Base-by-base conservation (phyloP, 2,329 filamentous ascomycete genomes). In the Nemania sp. region DNA sequence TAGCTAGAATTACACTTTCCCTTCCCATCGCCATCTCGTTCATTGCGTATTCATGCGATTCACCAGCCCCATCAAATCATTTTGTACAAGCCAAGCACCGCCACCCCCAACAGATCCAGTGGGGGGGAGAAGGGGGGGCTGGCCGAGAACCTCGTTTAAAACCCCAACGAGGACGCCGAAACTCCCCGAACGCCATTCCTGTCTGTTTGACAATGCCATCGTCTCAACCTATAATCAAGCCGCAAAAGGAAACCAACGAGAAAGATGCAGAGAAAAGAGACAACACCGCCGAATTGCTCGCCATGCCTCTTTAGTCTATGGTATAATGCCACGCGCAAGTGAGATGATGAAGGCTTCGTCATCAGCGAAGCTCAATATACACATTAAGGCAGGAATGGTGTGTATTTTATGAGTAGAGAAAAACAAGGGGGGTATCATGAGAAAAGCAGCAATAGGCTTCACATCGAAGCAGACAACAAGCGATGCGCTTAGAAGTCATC, bases 401-500 rank as follows among this genome's bases (percentile, higher is more conserved):
- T 47, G 29, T 26, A 10, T 43, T 24, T 32, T 60, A 47, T 54
- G n/a, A 51, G 20, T 29, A 13, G 10, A 38, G 38, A 56, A 55
- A 58, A 57, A 52, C 24, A 29, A 43, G 38, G 29, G n/a, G 66
- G 63, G 67, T 71, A 71, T 71, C 69, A 70, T 62, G 53, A 62
- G 49, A 56, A 51, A 57, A 32, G n/a, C 15, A 51, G 43, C n/a
- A 52, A 20, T 15, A 45, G n/a, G 22, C 47, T 20, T 53, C 68
- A 51, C 22, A 27, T 55, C 13, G 45, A 63, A 47, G 29, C 11
- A 35, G 69, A 69, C 57, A 67, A 63, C 27, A 72, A 73, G 69
- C 67, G 67, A 77, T 53, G 56, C 71, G 79, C 86, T 87, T 93
- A 98, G 79, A 99, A 99, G 84, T 99, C 96, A 74, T 98, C 95